A percentile compares a stretch with the other conserved stretches of the same genome.
phyloP scores from a whole-genome alignment of 495 filamentous ascomycete genomes.

The Patellaria atrata region DNA sequence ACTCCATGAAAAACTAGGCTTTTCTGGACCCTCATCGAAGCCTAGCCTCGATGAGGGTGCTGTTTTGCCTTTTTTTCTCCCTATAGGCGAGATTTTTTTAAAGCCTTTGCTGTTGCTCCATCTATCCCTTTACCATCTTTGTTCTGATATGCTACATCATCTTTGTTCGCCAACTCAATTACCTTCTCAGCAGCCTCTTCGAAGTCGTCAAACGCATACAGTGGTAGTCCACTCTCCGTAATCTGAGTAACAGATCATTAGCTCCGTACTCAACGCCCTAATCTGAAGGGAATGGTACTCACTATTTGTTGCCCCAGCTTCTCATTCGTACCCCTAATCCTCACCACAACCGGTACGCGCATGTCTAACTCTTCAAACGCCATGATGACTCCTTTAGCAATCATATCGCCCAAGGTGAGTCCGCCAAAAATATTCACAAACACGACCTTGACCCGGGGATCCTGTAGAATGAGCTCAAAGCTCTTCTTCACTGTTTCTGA shows the following conservation, averaged over 20 bases:
- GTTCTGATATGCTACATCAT: too few relatives aligned
- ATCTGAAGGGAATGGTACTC: conserved; percentile 10
- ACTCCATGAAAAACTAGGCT: too few relatives aligned
- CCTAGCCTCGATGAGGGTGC: too few relatives aligned
- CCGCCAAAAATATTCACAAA: conserved; percentile 92
- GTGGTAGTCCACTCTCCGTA: conserved; percentile 52
- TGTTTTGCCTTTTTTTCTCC: too few relatives aligned
- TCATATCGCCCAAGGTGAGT: conserved; percentile 75
- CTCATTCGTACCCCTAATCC: conserved; percentile 74
- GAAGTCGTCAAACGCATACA: conserved; percentile 71
- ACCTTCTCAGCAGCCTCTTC: conserved; percentile 65
- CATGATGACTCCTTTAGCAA: conserved; percentile 65
- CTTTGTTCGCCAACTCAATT: conserved; percentile 51
- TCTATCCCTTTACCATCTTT: too few relatives aligned
- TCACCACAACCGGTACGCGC: conserved; percentile 64
- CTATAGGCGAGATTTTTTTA: too few relatives aligned
- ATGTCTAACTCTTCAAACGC: conserved; percentile 62
- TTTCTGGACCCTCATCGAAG: too few relatives aligned
- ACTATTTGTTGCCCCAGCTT: conserved; percentile 59
- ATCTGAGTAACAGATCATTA: conserved; percentile 33
- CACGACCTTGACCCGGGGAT: conserved; percentile 54
- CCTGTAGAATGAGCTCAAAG: conserved; percentile 57
- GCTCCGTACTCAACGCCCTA: conserved; percentile 3
- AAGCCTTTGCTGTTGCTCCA: too few relatives aligned
- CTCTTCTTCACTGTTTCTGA: conserved; percentile 66